Evolutionary conservation across 495 filamentous ascomycete genomes (phyloP), one percentile per base, ranked within the genome.

Genomic region (Penicillium argentinense): DNA sequence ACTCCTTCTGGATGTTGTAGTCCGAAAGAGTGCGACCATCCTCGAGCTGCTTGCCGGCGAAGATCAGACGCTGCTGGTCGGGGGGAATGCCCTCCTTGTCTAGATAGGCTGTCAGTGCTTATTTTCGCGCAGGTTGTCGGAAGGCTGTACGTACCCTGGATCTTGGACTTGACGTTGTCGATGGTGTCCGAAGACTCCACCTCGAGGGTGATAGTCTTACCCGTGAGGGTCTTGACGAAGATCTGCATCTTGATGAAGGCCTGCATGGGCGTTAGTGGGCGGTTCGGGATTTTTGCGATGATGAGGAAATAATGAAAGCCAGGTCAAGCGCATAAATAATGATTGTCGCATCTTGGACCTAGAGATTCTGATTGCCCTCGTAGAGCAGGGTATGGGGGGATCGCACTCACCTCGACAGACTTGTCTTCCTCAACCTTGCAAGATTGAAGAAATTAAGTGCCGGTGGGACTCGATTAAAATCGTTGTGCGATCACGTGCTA

Each of bases 1-100:
- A 92, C 84, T 99, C 93, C 84, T 99, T 99, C 85, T 99, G 93
- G 81, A 99, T 99, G 84, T 97, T 97, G 89, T 99, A 99, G 76
- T 99, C 93, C 64, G 89, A 95, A 60, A 99, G 89, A 59, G 93
- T 97, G 61, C 95, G 95, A 69, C 93, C 93, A 61, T 99, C 93
- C 78, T 99, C 95, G 63, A 99, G 91, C 80, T 99, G 93, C 88
- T 99, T 99, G 71, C 93, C 93, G 63, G 93, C 93, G 78, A 97
- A 99, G 85, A 99, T 99, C 75, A 99, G 77, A 66, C 93, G 95
- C 80, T 99, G 95, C 74, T 99, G 95, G 78, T 97, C 93, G n/a
- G 93, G 95, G 62, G 95, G 93, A 60, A 99, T 99, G 63, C 93
- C 95, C 79, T 97, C 93, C 88, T 99, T 99, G 84, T 97, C 95